Evolutionary conservation across 2,329 filamentous ascomycete species (phyloP).

Genomic region (Alternaria brassicicola): DNA sequence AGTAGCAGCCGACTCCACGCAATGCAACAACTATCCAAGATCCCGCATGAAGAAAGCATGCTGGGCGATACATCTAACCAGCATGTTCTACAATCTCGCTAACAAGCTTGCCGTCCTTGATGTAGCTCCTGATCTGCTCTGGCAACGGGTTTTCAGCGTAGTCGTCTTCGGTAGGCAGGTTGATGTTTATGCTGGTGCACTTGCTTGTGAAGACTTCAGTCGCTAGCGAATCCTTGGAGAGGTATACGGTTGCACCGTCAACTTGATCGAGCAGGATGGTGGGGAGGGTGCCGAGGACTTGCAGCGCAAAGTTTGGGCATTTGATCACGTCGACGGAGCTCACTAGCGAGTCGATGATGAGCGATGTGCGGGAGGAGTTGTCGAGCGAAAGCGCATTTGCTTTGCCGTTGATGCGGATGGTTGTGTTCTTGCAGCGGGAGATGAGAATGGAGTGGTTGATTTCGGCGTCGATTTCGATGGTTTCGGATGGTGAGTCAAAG

Average conservation of each 20-base stretch:
- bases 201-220: conserved; percentile 92
- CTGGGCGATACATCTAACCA: conserved; percentile 58
- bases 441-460: conserved; percentile 91
- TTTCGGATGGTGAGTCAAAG: conserved; percentile 75
- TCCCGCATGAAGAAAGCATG: not conserved
- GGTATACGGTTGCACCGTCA: conserved; percentile 85
- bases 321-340: conserved; percentile 96
- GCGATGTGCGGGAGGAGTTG: conserved; percentile 81
- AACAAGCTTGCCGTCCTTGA: conserved; percentile 76
- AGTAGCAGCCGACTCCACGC: not conserved
- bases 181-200: conserved; percentile 84
- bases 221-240: conserved; percentile 76
- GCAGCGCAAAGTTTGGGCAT: conserved; percentile 90
- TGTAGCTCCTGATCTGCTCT: conserved; percentile 84
- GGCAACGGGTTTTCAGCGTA: conserved; percentile 87
- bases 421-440: conserved; percentile 87
- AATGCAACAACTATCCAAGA: not conserved
- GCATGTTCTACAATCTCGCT: conserved; percentile 96
- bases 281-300: conserved; percentile 83
- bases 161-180: conserved; percentile 76
- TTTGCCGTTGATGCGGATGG: conserved; percentile 88
- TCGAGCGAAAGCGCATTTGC: conserved; percentile 96
- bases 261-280: conserved; percentile 93
- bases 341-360: conserved; percentile 88
- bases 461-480: conserved; percentile 80